Evolutionary conservation across 768 basidiomycete genomes (phyloP).

Genomic region (Macrocybe gigantea): DNA sequence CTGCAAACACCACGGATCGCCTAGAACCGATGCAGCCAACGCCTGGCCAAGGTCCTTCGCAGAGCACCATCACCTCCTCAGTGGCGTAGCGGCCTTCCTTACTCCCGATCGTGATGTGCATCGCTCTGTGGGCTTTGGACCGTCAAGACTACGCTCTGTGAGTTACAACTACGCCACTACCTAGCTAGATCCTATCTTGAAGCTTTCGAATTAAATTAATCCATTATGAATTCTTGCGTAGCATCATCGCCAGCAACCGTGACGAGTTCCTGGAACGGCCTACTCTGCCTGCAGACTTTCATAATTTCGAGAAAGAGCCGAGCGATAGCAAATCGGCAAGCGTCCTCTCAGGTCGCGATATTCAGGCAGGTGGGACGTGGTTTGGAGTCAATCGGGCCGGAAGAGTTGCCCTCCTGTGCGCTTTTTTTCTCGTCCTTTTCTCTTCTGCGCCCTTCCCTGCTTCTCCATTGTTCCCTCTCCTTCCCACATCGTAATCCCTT

Average conservation of each 20-base stretch:
- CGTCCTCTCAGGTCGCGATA: conserved; percentile 73
- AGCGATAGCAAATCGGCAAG: conserved; percentile 14
- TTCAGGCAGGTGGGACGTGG: conserved; percentile 76
- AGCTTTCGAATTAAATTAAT: conserved; percentile 6
- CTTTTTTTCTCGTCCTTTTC: conserved; percentile 8
- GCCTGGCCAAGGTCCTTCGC: too few species aligned
- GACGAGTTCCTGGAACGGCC: conserved; percentile 71
- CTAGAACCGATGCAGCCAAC: too few species aligned
- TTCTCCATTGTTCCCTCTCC: too few species aligned
- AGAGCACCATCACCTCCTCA: too few species aligned
- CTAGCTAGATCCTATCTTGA: conserved; percentile 3
- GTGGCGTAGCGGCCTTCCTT: too few species aligned
- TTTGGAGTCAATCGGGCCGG: conserved; percentile 66
- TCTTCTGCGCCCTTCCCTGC: not conserved
- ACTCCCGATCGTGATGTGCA: conserved; percentile 48
- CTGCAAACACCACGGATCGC: too few species aligned
- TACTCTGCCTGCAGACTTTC: conserved; percentile 60
- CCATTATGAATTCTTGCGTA: conserved; percentile 20
- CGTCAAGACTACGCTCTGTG: conserved; percentile 78
- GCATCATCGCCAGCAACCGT: conserved; percentile 71
- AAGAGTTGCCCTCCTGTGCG: conserved; percentile 68
- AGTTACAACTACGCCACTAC: conserved; percentile 29
- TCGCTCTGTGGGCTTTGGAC: conserved; percentile 72
- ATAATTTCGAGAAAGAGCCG: conserved; percentile 44
- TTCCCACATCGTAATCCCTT: too few species aligned